Conservation (phyloP, 768 basidiomycete species). For the Amanita jacksonii region DNA sequence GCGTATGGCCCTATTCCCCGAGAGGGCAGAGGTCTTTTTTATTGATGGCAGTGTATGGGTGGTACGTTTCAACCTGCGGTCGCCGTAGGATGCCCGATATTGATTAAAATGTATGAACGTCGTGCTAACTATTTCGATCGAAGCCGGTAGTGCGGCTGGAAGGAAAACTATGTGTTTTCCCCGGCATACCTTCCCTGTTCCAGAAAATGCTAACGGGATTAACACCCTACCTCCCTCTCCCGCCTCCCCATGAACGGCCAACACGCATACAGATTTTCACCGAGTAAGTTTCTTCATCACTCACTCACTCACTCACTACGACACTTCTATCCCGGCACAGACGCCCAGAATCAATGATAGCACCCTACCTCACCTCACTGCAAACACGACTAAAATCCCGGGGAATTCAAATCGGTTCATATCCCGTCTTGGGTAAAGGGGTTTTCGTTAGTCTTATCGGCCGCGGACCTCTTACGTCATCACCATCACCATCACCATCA, state of each 20-base stretch:
- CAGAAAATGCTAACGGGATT: slow-evolving; percentile 70
- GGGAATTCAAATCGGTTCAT: slow-evolving; percentile 77
- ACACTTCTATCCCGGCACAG: slow-evolving; percentile 15
- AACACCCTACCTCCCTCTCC: slow-evolving; percentile 68
- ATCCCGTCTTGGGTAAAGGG: slow-evolving; percentile 53
- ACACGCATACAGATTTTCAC: slow-evolving; percentile 81
- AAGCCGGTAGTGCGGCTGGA: slow-evolving; percentile 82
- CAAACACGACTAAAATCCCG: slow-evolving; percentile 64
- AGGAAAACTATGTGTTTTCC: slow-evolving; percentile 85
- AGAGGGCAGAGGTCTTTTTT: slow-evolving; percentile 68
- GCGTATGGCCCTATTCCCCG: slow-evolving; percentile 89
- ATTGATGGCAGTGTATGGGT: slow-evolving; percentile 81
- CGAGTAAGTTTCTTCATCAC: slow-evolving; percentile 30
- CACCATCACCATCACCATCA: slow-evolving; percentile 2
- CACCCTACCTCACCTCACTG: slow-evolving; percentile 77
- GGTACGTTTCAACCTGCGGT: no score
- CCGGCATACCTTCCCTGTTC: slow-evolving; percentile 83
- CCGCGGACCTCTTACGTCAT: slow-evolving; percentile 12
- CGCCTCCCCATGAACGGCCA: slow-evolving; percentile 64
- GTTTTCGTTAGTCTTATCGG: slow-evolving; percentile 72
- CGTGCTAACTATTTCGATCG: slow-evolving; percentile 2
- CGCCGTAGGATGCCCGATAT: no score
- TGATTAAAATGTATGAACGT: no score
- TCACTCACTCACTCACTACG: background rate
- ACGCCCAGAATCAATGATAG: slow-evolving; percentile 71